Base-by-base conservation (phyloP, 805 yeast species). In the Priceomyces melissophilus region DNA sequence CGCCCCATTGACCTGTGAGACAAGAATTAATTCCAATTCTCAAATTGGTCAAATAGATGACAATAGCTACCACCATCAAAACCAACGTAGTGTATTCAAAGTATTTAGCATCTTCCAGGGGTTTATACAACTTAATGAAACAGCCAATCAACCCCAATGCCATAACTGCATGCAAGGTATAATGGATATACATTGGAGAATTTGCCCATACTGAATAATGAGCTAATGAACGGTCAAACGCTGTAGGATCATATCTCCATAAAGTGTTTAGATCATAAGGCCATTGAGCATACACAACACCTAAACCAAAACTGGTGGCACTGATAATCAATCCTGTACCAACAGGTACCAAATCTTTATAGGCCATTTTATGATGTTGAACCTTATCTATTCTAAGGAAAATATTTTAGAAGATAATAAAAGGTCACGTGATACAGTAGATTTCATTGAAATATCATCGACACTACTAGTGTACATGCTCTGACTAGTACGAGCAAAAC, bases 1-100 rank as follows among this genome's bases (percentile, higher is more conserved):
- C 98, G 50, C 96, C 98, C 98, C 98, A 91, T 45, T 79, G 71
- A 33, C 89, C 90, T 43, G 75, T 63, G 20, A 79, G 52, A 40
- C 87, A 78, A 42, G 90, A 78, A 50, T 76, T 75, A 30, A 82
- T 70, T 40, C 98, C 98, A 39, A 85, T 79, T 57, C 87, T 77
- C 50, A 91, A 71, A 67, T 93, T 93, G 47, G 96, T 84, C 54
- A 91, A 69, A 63, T 89, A 93, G 53, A 91, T 77, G 53, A 91
- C 80, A 34, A 85, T 65, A 13, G 84, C 85, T 29, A 82, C 67
- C 61, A 89, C 82, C 58, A 76, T 77, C 43, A 87, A 74, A n/a
- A 79, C 80, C 50, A 90, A 69, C 9, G 95, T 72, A 33, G 90
- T 95, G 53, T 95, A 96, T 63, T 91, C 99, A 58, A 93, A 91